Evolutionary conservation across 2,329 filamentous ascomycete genomes (phyloP).

Genomic region (Aspergillus thermomutatus): DNA sequence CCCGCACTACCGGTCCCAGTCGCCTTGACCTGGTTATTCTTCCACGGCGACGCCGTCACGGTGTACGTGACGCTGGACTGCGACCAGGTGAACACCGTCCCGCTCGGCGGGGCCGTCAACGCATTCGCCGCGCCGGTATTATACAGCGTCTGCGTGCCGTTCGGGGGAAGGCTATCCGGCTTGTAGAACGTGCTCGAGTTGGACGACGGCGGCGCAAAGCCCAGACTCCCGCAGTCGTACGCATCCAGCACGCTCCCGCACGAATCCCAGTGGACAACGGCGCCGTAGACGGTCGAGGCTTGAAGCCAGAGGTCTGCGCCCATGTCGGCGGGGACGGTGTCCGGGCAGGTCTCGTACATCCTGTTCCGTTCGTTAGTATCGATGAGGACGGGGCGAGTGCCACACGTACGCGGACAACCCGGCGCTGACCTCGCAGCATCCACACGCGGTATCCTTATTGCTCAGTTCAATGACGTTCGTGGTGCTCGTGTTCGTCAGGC

Average conservation of each 20-base stretch:
- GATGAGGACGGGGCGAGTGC: not conserved
- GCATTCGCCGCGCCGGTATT: constrained; percentile 23
- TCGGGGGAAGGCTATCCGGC: constrained; percentile 18
- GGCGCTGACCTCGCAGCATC: constrained; percentile 36
- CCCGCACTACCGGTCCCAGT: constrained; percentile 6
- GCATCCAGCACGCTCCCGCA: constrained; percentile 17
- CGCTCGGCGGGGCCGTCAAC: constrained; percentile 33
- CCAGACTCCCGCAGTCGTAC: constrained; percentile 17
- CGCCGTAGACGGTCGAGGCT: constrained; percentile 16
- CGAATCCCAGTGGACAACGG: constrained; percentile 18
- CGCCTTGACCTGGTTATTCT: constrained; percentile 12
- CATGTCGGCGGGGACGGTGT: constrained; percentile 20
- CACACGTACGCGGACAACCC: constrained; percentile 33
- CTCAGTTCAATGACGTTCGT: constrained; percentile 20
- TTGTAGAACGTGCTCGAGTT: constrained; percentile 19
- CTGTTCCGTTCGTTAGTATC: constrained; percentile 7
- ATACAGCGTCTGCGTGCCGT: constrained; percentile 29
- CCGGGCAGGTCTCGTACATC: constrained; percentile 31
- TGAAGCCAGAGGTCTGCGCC: constrained; percentile 13
- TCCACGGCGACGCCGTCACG: constrained; percentile 31
- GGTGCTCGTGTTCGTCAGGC: constrained; percentile 16
- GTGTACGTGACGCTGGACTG: constrained; percentile 32
- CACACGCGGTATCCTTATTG: constrained; percentile 25
- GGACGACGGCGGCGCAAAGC: constrained; percentile 9
- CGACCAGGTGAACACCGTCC: constrained; percentile 35